These are phyloP conservation scores for Cytospora mali DNA, from an alignment of 2,329 filamentous ascomycete species.

Conservation along the genomic window DNA sequence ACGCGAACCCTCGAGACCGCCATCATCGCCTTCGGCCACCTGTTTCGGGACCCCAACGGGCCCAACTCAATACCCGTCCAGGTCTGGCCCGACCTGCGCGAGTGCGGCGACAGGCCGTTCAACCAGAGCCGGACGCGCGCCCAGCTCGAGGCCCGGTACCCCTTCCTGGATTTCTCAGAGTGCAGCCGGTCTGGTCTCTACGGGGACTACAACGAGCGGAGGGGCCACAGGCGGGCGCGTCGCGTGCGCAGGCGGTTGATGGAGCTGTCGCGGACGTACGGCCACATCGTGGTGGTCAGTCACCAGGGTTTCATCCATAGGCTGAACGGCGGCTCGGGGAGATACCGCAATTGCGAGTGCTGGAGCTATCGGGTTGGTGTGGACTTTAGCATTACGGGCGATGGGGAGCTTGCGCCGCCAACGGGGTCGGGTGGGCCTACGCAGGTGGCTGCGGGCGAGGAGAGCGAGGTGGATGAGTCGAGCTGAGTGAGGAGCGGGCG, in stretches of 20 bases:
- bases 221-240: constrained; percentile 16
- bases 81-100: constrained; percentile 24
- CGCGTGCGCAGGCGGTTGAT: constrained; percentile 23
- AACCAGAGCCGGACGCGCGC: constrained; percentile 18
- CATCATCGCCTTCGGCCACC: constrained; percentile 13
- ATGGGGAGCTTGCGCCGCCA: constrained; percentile 19
- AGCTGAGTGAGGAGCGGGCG: background rate
- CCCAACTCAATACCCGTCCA: constrained; percentile 15
- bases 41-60: constrained; percentile 4
- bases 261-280: constrained; percentile 17
- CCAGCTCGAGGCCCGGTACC: constrained; percentile 21
- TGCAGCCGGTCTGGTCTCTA: constrained; percentile 21
- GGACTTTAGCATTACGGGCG: constrained; percentile 21
- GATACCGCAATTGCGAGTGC: constrained; percentile 26
- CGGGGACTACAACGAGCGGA: constrained; percentile 19
- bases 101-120: constrained; percentile 23
- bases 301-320: constrained; percentile 24
- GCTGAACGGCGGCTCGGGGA: constrained; percentile 17
- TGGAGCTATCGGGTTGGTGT: constrained; percentile 25
- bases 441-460: constrained; percentile 21
- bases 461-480: constrained; percentile 23
- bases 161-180: constrained; percentile 22
- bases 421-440: constrained; percentile 19
- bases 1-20: constrained; percentile 23
- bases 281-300: constrained; percentile 25